Percentiles rank a stretch among this genome's conserved stretches.
Conservation (phyloP, 352 stramenopile species). For the Phytophthora colocasiae region DNA sequence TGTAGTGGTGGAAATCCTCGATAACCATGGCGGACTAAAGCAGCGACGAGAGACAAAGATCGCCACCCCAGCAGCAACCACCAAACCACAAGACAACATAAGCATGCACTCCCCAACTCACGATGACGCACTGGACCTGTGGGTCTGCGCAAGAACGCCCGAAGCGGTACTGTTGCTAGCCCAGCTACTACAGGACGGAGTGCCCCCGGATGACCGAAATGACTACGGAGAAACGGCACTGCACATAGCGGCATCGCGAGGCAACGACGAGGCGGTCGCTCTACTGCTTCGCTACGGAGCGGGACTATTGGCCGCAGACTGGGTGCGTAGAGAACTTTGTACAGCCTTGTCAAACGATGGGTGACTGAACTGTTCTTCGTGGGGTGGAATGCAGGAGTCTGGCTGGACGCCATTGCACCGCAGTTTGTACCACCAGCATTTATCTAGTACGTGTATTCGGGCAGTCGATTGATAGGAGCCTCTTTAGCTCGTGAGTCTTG, state of each 20-base stretch:
- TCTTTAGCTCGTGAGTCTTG: not conserved
- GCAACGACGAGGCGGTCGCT: conserved; percentile 57
- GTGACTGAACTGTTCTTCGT: conserved; percentile 22
- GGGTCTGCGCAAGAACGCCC: conserved; percentile 24
- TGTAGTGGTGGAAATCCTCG: conserved; percentile 25
- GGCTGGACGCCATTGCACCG: conserved; percentile 84
- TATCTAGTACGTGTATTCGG: conserved; percentile 62
- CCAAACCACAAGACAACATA: conserved; percentile 3
- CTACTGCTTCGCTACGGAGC: conserved; percentile 68
- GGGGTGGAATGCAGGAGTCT: conserved; percentile 61
- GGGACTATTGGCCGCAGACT: conserved; percentile 58
- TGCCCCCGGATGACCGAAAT: conserved; percentile 66
- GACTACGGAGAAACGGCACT: conserved; percentile 78
- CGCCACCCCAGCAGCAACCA: conserved; percentile 13
- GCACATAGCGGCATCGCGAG: conserved; percentile 67
- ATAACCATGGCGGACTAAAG: conserved; percentile 23
- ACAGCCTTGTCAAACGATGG: not conserved
- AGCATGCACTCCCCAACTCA: conserved; percentile 18
- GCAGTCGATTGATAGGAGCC: too few relatives aligned
- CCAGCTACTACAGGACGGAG: conserved; percentile 33
- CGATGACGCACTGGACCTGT: conserved; percentile 31
- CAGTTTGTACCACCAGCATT: conserved; percentile 69
- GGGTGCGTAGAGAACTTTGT: conserved; percentile 46
- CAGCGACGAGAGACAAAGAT: conserved; percentile 10
- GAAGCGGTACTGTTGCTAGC: conserved; percentile 21